A percentile compares a stretch with the other conserved stretches of the same genome.
phyloP scores from a whole-genome alignment of 1,284 basidiomycete genomes.

The Malassezia sympodialis region DNA sequence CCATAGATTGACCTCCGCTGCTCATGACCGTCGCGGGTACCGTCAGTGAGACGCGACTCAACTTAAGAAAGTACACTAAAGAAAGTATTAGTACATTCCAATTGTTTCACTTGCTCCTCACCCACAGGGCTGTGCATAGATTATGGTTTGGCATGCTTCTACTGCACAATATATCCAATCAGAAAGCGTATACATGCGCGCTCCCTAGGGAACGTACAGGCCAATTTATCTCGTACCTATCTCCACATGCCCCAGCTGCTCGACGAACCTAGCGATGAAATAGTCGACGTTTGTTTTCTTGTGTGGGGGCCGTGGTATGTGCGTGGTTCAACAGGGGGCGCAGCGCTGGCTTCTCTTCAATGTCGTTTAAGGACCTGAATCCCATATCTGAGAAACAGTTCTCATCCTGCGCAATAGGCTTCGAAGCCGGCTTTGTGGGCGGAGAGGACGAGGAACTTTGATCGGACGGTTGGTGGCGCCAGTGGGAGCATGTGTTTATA shows the following conservation, averaged over 20 bases:
- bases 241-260: neutral
- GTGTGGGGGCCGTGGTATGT: constrained; percentile 33
- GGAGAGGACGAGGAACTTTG: neutral
- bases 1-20: neutral
- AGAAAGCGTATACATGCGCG: neutral
- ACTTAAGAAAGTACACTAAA: neutral
- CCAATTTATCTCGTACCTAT: neutral
- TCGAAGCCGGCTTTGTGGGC: neutral
- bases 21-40: neutral
- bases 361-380: constrained; percentile 5
- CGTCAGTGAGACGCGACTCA: neutral
- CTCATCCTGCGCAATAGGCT: neutral
- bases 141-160: neutral
- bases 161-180: neutral
- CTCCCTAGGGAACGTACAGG: neutral
- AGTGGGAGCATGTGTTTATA: constrained; percentile 45
- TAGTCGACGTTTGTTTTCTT: constrained; percentile 28
- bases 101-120: neutral
- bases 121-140: neutral
- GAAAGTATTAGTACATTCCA: neutral
- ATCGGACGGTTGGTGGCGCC: neutral
- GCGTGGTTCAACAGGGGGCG: constrained; percentile 36
- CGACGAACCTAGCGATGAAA: neutral
- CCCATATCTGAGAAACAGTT: constrained; percentile 18
- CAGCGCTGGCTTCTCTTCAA: neutral